Base-by-base conservation (phyloP, 345 rosid genomes). In the Mercurialis annua region DNA sequence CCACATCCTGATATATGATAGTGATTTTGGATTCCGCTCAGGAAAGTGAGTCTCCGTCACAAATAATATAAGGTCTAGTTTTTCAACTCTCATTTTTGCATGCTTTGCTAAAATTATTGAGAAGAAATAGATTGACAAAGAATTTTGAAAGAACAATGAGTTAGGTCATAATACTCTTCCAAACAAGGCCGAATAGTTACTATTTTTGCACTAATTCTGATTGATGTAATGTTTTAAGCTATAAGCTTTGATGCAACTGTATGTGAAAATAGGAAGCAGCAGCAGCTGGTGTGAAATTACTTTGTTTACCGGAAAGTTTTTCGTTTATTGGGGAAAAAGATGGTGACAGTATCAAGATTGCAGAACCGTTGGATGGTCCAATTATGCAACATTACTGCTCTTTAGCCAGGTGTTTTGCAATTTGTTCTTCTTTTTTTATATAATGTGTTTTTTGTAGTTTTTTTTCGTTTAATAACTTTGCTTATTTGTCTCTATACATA, bases 221-320 rank as follows among this genome's bases (percentile, higher is more conserved):
- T 11, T 53, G 15, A 11, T 15, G n/a, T n/a, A 4, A 10, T 40
- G 20, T 15, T 9, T n/a, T n/a, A 9, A 6, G 60, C 30, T 62
- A 50, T n/a, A 42, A 27, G 11, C 20, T 16, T 18, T 6, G 4
- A 9, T 14, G 44, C 36, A 24, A 62, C 47, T 73, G 36, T 54
- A 8, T 77, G 10, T 73, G 67, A 24, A 74, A 65, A n/a, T n/a
- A 88, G 97, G 97, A 93, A 80, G 98, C 98, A 26, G 89, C 81
- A 33, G 77, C 83, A 17, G 92, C 87, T 0, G 97, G 92, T 33
- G 98, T 90, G 18, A 93, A 87, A 76, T 72, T 93, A 80, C 82
- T 93, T 59, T 93, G 98, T 72, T 80, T 93, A 56, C 98, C 97
- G 0, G 98, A 93, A 73, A 87, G 83, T 71, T 93, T 90, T 71